Evolutionary conservation across 176 grass and related monocot species (phyloP), one percentile per base, ranked within the genome.

Genomic region (Alopecurus myosuroides): DNA sequence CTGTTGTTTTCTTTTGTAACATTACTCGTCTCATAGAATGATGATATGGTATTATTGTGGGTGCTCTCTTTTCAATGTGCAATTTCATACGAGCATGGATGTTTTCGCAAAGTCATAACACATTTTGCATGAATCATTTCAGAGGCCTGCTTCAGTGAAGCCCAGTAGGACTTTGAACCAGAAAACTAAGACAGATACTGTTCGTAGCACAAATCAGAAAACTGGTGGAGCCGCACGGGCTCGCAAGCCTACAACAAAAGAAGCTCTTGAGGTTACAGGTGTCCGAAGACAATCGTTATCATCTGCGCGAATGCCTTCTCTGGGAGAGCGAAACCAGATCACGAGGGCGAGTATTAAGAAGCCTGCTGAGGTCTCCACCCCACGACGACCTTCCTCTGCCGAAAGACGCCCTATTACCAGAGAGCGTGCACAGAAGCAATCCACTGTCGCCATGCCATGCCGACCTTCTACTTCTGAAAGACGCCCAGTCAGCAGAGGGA

Each of bases 391-490:
- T 82, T 73, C 84, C 56, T 90, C 82, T 70, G 25, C 88, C 1
- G 84, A 91, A 48, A 89, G 85, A 25, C 55, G 23, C 44, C 82
- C 85, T 33, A 1, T 76, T 48, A 90, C 34, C 74, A 77, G 19
- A 81, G 77, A 81, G 53, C 60, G 31, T 88, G 83, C 73, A 70
- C 64, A 56, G 72, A 79, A 86, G 62, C 80, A 84, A 76, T 49
- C 81, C 3, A 29, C 57, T 84, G 49, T 68, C 18, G 40, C 31
- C 33, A 61, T 76, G 37, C 76, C 89, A 60, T 26, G 68, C 39
- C 67, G 81, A 6, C 85, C 85, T 31, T 90, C 85, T 35, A 90
- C 89, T 74, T 84, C 89, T 49, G 85, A 87, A 68, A 87, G 76
- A 88, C 74, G 58, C 48, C 9, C 83, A 22, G 41, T 80, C 39